Evolutionary conservation across 805 yeast species (phyloP), one percentile per base, ranked within the genome.

Genomic region (Nakazawaea holstii): DNA sequence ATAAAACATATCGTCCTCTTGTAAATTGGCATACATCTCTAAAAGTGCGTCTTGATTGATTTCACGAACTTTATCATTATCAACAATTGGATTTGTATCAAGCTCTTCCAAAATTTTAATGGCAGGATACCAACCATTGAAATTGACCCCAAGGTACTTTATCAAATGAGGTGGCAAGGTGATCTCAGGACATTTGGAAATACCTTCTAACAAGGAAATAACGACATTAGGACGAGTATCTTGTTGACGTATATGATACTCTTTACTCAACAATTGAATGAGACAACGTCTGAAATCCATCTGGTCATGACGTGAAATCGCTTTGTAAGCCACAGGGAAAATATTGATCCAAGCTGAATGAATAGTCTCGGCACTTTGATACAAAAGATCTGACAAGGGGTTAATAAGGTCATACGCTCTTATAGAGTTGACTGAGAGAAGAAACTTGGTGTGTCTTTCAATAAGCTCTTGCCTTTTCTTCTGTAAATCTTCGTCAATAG

Each of bases 1-100:
- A 62, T 94, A 94, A 62, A 91, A 94, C 91, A 92, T 87, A 58
- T 94, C 99, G 46, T 88, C 95, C 58, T 94, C 99, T 56, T 89
- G 95, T 45, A 94, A 67, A 8, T 85, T 80, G 5, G 96, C 83
- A 58, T 92, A 94, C 63, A 92, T 69, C 65, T 95, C 97, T 32
- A 90, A 80, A 39, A 94, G 66, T 0, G 99, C 96, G 66, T 94
- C 98, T 52, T 85, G 83, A 49, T 87, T 89, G 2, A 90, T 83
- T 49, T 91, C 97, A 26, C 83, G 76, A 13, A 92, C 87, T 50
- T 83, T 83, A 9, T 80, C 73, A 56, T 84, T 87, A 29, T 86
- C 91, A 38, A 79, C 76, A 4, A 74, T 65, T 1, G 89, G 83
- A 20, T 73, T 68, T 10, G 71, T 67, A 42, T 75, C 81, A 36